phyloP scores from a whole-genome alignment of 495 filamentous ascomycete species.

The Penicillium ucsense region DNA sequence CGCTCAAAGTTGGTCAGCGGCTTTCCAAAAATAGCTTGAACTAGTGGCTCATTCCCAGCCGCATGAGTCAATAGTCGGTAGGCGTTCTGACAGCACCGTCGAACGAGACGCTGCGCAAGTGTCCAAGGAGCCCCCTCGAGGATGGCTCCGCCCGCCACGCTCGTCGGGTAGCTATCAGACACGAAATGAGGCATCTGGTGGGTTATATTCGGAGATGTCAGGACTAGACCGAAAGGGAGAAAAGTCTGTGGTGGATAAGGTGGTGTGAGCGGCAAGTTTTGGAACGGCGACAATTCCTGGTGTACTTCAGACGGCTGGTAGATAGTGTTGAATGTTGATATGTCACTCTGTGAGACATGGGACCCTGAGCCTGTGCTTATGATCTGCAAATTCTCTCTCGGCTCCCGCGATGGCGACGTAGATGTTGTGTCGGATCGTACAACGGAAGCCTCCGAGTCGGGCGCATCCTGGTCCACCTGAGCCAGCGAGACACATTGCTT shows the following conservation, averaged over 20 bases:
- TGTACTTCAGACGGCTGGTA: no score
- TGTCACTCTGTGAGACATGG: no score
- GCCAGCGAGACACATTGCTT: slow-evolving; percentile 38
- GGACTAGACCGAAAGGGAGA: slow-evolving; percentile 14
- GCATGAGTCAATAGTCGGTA: slow-evolving; percentile 16
- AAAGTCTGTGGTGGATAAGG: slow-evolving; percentile 14
- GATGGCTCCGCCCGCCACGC: slow-evolving; percentile 4
- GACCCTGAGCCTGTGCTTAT: no score
- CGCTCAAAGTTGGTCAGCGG: slow-evolving; percentile 12
- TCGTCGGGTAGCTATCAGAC: slow-evolving; percentile 3
- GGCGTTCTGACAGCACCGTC: slow-evolving; percentile 17
- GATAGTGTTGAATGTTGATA: no score
- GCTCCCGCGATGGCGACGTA: no score
- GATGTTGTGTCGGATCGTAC: no score
- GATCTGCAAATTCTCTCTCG: no score
- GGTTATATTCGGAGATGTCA: slow-evolving; percentile 9
- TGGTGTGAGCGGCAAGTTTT: slow-evolving; percentile 8
- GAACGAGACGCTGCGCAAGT: slow-evolving; percentile 22
- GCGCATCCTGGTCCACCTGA: slow-evolving; percentile 17
- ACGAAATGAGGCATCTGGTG: slow-evolving; percentile 4
- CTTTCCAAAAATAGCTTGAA: slow-evolving; percentile 17
- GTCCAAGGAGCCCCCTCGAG: slow-evolving; percentile 9
- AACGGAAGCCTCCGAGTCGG: not conserved
- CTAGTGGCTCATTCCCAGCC: slow-evolving; percentile 5
- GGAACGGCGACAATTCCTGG: no score